Evolutionary conservation across 1,139 yeast genomes (phyloP), one percentile per base, ranked within the genome.

Genomic region (Geotrichum cucujoidarum): DNA sequence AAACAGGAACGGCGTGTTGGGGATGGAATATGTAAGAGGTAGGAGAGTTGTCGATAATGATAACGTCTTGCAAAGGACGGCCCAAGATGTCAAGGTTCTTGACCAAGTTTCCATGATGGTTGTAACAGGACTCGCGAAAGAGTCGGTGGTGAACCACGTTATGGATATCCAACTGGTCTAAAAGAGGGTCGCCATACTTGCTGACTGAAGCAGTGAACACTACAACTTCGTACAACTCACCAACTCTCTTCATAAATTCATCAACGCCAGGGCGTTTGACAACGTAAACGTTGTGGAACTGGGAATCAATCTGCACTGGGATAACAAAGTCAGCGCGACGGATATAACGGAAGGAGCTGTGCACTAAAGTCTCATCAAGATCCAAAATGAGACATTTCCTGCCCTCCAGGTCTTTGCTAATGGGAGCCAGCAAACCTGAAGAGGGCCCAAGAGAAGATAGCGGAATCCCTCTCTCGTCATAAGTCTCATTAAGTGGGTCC

Each of bases 221-320:
- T 32, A 94, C 98, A 52, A 92, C 95, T 67, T 92, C 99, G 64
- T 75, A 92, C 62, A 90, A 67, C 64, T 87, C 76, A 22, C 97
- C 95, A 42, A 92, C 95, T 55, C 78, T 76, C 56, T 71, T 73
- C 72, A 92, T 74, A 62, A 94, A 92, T 63, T 87, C 95, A 66
- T 92, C 98, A 44, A 94, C 98, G 0, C 98, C 98, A 0, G 99
- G 99, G 60, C 99, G 78, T 64, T 94, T 92, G 51, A 90, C 88
- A 29, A 92, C 98, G 65, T 89, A 92, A 42, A 92, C 98, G 62
- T 88, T 94, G 66, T 94, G 97, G 29, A 83, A 76, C 65, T 86
- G 94, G 60, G 83, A 83, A 61, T 92, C 97, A 55, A 92, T 92
- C 66, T 82, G 88, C 43, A 83, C 90, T 8, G 96, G 95, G 47